These are phyloP conservation scores for Arthrobotrys conoides DNA, from an alignment of 2,329 filamentous ascomycete species.

Conservation along the genomic window DNA sequence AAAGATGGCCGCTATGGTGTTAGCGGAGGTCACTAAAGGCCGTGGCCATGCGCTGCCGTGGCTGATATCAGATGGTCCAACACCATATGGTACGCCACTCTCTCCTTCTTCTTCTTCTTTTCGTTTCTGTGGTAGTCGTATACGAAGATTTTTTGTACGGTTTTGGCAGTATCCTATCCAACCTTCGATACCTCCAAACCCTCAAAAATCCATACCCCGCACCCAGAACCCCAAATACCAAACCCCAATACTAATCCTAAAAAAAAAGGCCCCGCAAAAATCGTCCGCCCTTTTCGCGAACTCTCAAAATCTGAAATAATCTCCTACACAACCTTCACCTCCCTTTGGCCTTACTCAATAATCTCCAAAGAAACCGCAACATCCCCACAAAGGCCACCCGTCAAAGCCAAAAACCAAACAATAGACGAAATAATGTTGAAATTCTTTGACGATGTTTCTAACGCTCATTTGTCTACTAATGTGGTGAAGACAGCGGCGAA, in stretches of 20 bases:
- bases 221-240: too few relatives aligned
- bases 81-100: constrained; percentile 70
- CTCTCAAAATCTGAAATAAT: constrained; percentile 84
- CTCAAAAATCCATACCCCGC: too few relatives aligned
- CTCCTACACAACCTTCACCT: constrained; percentile 73
- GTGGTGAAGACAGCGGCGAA: constrained; percentile 94
- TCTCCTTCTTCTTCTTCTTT: constrained; percentile 11
- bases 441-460: constrained; percentile 78
- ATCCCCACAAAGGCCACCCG: constrained; percentile 69
- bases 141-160: neutral
- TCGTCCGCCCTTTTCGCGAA: constrained; percentile 88
- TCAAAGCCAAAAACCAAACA: constrained; percentile 80
- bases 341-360: constrained; percentile 68
- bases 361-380: constrained; percentile 67
- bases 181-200: constrained; percentile 62
- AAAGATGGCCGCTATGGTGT: constrained; percentile 84
- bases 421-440: constrained; percentile 92
- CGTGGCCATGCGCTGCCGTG: constrained; percentile 86
- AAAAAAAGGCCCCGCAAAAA: constrained; percentile 11
- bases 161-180: neutral
- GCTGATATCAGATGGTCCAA: constrained; percentile 82
- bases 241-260: neutral
- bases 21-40: constrained; percentile 91
- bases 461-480: constrained; percentile 77
- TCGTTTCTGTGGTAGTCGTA: neutral